These are phyloP conservation scores for Trichosporon sp. DNA, from an alignment of 1,284 basidiomycete species.

Conservation along the genomic window DNA sequence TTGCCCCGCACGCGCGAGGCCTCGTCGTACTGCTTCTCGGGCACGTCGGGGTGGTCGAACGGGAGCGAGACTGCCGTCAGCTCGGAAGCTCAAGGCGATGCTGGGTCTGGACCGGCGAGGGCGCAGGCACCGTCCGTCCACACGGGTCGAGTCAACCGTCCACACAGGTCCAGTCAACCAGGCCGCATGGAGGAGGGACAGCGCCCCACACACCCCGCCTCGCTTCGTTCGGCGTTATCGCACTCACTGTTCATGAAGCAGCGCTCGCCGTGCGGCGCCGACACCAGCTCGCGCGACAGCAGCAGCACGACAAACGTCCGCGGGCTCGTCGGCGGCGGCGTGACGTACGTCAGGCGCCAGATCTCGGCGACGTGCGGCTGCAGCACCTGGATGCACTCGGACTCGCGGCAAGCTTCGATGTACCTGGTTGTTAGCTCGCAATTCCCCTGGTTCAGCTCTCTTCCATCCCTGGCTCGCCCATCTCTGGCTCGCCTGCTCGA, in stretches of 20 bases:
- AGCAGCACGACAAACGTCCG: conserved; percentile 47
- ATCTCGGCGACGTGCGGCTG: conserved; percentile 44
- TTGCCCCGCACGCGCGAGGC: conserved; percentile 41
- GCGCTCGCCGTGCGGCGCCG: conserved; percentile 30
- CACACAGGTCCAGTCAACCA: not conserved
- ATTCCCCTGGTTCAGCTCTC: not conserved
- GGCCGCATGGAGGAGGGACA: not conserved
- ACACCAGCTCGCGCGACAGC: conserved; percentile 32
- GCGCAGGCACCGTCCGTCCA: not conserved
- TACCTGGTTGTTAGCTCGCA: conserved; percentile 32
- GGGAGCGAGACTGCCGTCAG: conserved; percentile 40
- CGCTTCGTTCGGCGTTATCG: too few species aligned
- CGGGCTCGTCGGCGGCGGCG: conserved; percentile 45
- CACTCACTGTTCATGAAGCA: conserved; percentile 43
- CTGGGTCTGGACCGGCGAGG: too few species aligned
- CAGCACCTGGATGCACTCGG: conserved; percentile 41
- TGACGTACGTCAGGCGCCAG: conserved; percentile 46
- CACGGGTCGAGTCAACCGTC: not conserved
- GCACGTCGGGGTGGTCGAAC: conserved; percentile 40
- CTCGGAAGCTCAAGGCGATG: not conserved
- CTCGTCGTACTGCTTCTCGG: conserved; percentile 39
- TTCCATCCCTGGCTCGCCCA: not conserved
- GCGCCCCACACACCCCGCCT: not conserved
- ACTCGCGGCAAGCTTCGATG: conserved; percentile 44
- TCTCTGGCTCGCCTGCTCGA: too few species aligned